Evolutionary conservation across 176 grass and related monocot genomes (phyloP), one percentile per base, ranked within the genome.

Genomic region (Otatea glauca): DNA sequence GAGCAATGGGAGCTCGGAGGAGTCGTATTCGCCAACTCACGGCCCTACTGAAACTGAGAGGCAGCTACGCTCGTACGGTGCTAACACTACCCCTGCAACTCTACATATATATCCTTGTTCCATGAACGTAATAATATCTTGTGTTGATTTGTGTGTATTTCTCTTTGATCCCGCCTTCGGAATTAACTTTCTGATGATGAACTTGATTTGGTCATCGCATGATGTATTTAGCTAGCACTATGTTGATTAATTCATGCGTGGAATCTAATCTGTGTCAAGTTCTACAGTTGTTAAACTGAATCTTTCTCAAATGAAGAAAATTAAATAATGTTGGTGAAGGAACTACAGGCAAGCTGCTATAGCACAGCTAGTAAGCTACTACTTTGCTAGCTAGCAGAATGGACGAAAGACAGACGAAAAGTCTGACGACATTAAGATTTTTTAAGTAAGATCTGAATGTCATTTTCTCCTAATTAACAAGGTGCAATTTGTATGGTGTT

Each of bases 1-100:
- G 87, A 88, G 67, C 88, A 92, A 75, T 95, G 90, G 93, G 93
- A 92, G 59, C 83, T 90, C 17, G 90, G 88, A 23, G 85, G 85
- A 82, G 77, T 77, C 39, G 81, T 90, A 44, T 88, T 90, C 73
- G 13, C 78, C 44, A 86, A 83, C 74, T 61, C 86, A 42, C 78
- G 81, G 45, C 87, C 62, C 84, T 86, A 76, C 76, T 87, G 82
- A 68, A 85, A 62, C 56, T 77, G 18, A 66, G 32, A 61, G 1
- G 50, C 79, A 61, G 65, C 32, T 37, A 20, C 81, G 39, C 49
- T 75, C 81, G 79, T 81, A 87, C 74, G 83, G 80, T 83, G 82
- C 68, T 65, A 81, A 64, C 78, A 88, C 74, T 83, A 71, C 74
- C 84, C 75, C 25, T 60, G 41, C 23, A 59, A 43, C 44, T 55